phyloP scores from a whole-genome alignment of 345 rosid species.

The Populus ilicifolia region DNA sequence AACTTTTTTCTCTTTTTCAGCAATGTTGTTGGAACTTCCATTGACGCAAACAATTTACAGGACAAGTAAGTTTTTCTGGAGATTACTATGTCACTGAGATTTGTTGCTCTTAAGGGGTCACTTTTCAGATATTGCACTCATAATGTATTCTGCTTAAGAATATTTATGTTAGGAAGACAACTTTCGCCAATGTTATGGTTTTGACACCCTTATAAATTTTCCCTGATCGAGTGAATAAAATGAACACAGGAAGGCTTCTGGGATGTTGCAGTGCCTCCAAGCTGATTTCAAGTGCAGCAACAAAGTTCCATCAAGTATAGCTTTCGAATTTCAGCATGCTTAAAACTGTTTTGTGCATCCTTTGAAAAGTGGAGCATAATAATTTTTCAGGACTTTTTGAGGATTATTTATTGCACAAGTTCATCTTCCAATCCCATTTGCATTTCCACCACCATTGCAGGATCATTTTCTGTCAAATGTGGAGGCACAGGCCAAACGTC shows the following conservation, averaged over 20 bases:
- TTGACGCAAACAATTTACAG: slow-evolving; percentile 28
- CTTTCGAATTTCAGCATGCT: not conserved
- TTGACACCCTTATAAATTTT: not conserved
- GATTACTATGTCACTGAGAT: not conserved
- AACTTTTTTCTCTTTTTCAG: slow-evolving; percentile 29
- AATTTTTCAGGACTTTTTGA: not conserved
- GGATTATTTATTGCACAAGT: not conserved
- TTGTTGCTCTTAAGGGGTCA: not conserved
- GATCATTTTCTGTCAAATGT: slow-evolving; percentile 50
- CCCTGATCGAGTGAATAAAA: not conserved
- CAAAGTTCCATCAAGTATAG: slow-evolving; percentile 34
- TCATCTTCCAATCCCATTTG: not conserved
- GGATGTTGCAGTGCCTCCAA: slow-evolving; percentile 44
- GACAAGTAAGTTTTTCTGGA: slow-evolving; percentile 25
- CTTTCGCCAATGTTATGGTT: not conserved
- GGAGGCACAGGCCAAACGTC: slow-evolving; percentile 47
- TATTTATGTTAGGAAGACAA: not conserved
- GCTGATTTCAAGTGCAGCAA: slow-evolving; percentile 34
- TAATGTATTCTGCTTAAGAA: not conserved
- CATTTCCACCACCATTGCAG: slow-evolving; percentile 23
- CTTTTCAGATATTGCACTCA: not conserved
- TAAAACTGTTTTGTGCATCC: not conserved
- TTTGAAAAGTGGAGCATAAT: not conserved
- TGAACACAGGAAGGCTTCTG: slow-evolving; percentile 37
- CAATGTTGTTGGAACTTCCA: slow-evolving; percentile 45